A percentile compares a stretch with the other conserved stretches of the same genome.
Conservation (phyloP, 805 yeast genomes). For the Candida peoriensis region DNA sequence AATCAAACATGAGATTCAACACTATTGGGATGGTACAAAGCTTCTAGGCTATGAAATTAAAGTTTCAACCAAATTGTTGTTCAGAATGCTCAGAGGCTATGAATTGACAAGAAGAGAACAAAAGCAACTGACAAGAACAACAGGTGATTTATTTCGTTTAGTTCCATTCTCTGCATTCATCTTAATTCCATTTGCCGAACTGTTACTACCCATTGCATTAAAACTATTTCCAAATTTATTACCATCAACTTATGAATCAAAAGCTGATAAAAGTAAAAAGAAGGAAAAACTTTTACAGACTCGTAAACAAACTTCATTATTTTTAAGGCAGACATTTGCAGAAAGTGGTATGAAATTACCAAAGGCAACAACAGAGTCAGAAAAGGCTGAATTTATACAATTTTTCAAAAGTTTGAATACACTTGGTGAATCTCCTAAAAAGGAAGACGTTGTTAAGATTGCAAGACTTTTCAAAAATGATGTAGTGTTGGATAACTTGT, state of each 20-base stretch:
- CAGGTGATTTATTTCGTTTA: constrained; percentile 76
- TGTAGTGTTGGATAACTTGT: constrained; percentile 83
- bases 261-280: constrained; percentile 55
- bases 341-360: constrained; percentile 68
- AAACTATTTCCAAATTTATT: constrained; percentile 90
- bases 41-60: constrained; percentile 84
- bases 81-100: constrained; percentile 85
- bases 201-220: constrained; percentile 82
- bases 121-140: constrained; percentile 82
- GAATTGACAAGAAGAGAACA: constrained; percentile 87
- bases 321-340: constrained; percentile 60
- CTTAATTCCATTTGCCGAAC: constrained; percentile 90
- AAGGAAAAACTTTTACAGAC: constrained; percentile 52
- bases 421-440: constrained; percentile 52
- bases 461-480: constrained; percentile 93
- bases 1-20: constrained; percentile 83
- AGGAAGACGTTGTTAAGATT: constrained; percentile 71
- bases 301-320: constrained; percentile 56
- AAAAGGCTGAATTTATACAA: constrained; percentile 68
- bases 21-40: constrained; percentile 96
- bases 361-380: constrained; percentile 60
- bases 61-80: constrained; percentile 72
- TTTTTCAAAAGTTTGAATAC: constrained; percentile 72
- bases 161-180: constrained; percentile 93
- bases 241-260: constrained; percentile 87